Base-by-base conservation (phyloP, 192 early-diverging fungal genomes). In the Backusella liffmaniae region DNA sequence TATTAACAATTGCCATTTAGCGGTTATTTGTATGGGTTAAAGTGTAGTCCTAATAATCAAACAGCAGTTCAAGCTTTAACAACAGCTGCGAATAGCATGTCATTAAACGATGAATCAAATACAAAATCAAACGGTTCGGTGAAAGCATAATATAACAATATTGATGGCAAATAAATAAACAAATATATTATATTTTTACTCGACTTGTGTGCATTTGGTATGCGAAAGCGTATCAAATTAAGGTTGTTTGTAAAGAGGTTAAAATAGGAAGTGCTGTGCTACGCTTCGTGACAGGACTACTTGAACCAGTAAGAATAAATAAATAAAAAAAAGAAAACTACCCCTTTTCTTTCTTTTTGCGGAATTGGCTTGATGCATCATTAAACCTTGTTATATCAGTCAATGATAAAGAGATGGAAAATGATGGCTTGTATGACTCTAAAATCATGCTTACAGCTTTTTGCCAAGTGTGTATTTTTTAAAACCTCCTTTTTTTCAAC, bases 21-120 rank as follows among this genome's bases (percentile, higher is more conserved):
- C 37, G 73, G 73, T 13, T 74, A 74, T 42, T 41, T 74, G 39
- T 74, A 74, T 66, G 73, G 73, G 9, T 32, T 74, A n/a, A 62
- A 62, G 39, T 74, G 73, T n/a, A 74, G 73, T 35, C 73, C 73
- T 39, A 39, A 39, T 21, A 66, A 65, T 13, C 37, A 70, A 42
- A 70, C 69, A 44, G 4, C 37, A 29, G 39, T 74, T 8, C 59
- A 66, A 21, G 34, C 73, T 30, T 41, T 74, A n/a, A 66, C 73
- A 66, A 2, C 37, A 30, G 73, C 73, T n/a, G 44, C 73, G 9
- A 65, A 74, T 18, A 62, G 36, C n/a, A 34, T 74, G 36, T 65
- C 73, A 29, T 62, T 74, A 37, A 70, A 42, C 39, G 39, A 70
- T 29, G 34, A 67, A 36, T 35, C 30, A 36, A 68, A 68, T 37